These are phyloP conservation scores for Lactarius trivialis DNA, from an alignment of 768 basidiomycete genomes.

Conservation along the genomic window DNA sequence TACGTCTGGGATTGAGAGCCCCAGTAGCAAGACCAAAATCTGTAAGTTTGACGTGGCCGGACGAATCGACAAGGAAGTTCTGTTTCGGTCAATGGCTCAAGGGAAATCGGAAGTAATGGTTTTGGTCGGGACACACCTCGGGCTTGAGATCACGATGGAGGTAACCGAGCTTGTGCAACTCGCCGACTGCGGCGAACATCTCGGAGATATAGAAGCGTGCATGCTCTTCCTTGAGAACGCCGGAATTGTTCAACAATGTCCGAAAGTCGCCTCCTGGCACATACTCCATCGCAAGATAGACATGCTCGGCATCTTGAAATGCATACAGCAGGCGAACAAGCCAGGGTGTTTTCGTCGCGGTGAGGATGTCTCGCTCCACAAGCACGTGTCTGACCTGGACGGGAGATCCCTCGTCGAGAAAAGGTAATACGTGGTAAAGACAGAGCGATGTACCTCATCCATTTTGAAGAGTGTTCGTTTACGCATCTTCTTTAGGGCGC, in stretches of 20 bases:
- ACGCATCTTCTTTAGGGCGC: slow-evolving; percentile 95
- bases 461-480: slow-evolving; percentile 94
- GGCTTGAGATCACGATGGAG: slow-evolving; percentile 98
- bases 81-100: slow-evolving; percentile 27
- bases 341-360: slow-evolving; percentile 97
- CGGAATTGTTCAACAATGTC: slow-evolving; percentile 94
- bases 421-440: neutral
- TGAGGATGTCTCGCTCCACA: slow-evolving; percentile 95
- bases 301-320: slow-evolving; percentile 86
- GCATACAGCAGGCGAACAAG: slow-evolving; percentile 91
- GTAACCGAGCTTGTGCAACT: slow-evolving; percentile 95
- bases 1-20: slow-evolving; percentile 87
- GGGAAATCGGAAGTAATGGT: neutral
- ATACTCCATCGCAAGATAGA: slow-evolving; percentile 99
- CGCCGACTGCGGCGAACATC: slow-evolving; percentile 93
- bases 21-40: slow-evolving; percentile 98
- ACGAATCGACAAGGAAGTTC: slow-evolving; percentile 96
- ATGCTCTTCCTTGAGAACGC: slow-evolving; percentile 95
- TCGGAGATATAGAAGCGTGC: slow-evolving; percentile 96
- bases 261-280: slow-evolving; percentile 98
- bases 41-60: slow-evolving; percentile 95
- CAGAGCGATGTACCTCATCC: slow-evolving; percentile 68
- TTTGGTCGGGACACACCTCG: slow-evolving; percentile 52
- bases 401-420: neutral
- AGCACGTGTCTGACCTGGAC: slow-evolving; percentile 90